Evolutionary conservation across 768 basidiomycete species (phyloP), one percentile per base, ranked within the genome.

Genomic region (Sporobolomyces pararoseus): DNA sequence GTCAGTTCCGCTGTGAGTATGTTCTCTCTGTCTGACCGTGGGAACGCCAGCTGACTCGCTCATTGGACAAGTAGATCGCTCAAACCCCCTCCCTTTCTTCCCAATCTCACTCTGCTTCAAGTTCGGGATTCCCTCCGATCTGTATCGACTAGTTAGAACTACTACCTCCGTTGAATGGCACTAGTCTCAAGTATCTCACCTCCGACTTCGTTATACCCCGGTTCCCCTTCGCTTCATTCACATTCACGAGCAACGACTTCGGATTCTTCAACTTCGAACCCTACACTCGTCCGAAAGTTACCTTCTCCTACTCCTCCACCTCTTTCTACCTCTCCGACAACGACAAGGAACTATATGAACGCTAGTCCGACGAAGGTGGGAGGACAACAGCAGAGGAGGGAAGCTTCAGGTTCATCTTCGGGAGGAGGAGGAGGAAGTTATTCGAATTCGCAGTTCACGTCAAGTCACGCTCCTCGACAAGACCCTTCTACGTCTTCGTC

Each of bases 161-260:
- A n/a, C n/a, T n/a, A n/a, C n/a, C n/a, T n/a, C n/a, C n/a, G n/a
- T n/a, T 39, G 49, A 2, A 68, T 68, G 71, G 71, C 71, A 7
- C 63, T 72, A 27, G 71, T 72, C 2, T 72, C 70, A 39, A 27
- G 62, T 4, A 63, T 64, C 0, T 23, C 71, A 1, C 54, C 65
- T n/a, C 23, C 63, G 21, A 32, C 50, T 34, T 37, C 57, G 4
- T n/a, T 63, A 35, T 60, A 61, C 66, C 62, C 63, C 46, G 16
- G 35, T 63, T 31, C 3, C 34, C 29, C 58, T 58, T 25, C 37
- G 35, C 10, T 17, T 9, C 9, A 42, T 42, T 42, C 39, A n/a
- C 39, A 44, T 62, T 31, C 39, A 27, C 66, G 13, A 50, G 50
- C 44, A 23, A 29, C 57, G 6, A n/a, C 58, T 19, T 12, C 61